phyloP scores from a whole-genome alignment of 805 yeast species.

The Lipomyces kockii region DNA sequence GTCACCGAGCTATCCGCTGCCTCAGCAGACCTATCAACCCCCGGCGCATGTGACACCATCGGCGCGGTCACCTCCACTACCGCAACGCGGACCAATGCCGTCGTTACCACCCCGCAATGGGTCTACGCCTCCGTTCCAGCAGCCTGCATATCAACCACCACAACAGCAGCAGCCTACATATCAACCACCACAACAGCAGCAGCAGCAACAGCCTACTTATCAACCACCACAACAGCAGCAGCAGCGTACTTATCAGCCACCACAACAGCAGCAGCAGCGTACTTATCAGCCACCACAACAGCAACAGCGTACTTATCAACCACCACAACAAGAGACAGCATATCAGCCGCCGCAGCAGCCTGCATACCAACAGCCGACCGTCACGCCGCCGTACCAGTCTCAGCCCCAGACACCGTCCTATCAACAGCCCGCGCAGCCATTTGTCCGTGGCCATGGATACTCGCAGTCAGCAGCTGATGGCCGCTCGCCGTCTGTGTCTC shows the following conservation, averaged over 20 bases:
- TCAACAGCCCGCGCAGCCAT: constrained; percentile 18
- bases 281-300: background rate
- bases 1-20: constrained; percentile 10
- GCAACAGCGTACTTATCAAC: constrained; percentile 16
- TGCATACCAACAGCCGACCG: background rate
- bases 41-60: constrained; percentile 10
- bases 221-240: constrained; percentile 5
- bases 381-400: constrained; percentile 7
- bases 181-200: background rate
- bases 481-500: constrained; percentile 8
- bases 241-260: too few species aligned
- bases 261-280: background rate
- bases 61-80: constrained; percentile 18
- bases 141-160: constrained; percentile 5
- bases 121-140: background rate
- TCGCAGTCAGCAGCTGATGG: constrained; percentile 30
- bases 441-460: constrained; percentile 28
- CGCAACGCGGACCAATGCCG: constrained; percentile 12
- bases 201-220: too few species aligned
- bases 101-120: constrained; percentile 4
- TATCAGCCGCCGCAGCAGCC: constrained; percentile 13
- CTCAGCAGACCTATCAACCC: constrained; percentile 9
- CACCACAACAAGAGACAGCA: constrained; percentile 16
- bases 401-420: constrained; percentile 8
- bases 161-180: constrained; percentile 14